A percentile compares a stretch with the other conserved stretches of the same genome.
Evolutionary conservation across 495 filamentous ascomycete species (phyloP).

Genomic region (Aspergillus saccharolyticus): DNA sequence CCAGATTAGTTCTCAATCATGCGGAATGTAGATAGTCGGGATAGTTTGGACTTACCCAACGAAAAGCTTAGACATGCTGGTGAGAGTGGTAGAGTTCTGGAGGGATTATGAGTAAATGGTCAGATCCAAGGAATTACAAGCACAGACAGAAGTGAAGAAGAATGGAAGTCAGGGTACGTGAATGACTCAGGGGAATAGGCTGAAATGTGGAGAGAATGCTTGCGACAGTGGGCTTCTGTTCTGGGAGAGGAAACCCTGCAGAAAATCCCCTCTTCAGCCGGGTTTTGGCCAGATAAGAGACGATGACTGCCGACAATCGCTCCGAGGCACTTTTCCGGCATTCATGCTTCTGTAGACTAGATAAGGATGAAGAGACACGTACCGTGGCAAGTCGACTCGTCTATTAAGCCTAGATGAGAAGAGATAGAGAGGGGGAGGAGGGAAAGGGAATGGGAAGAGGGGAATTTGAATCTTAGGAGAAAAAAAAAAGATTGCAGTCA

Average conservation of each 20-base stretch:
- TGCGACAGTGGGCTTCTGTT: neutral
- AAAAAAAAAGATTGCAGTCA: neutral
- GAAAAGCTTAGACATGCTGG: slow-evolving; percentile 68
- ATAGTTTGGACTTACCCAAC: slow-evolving; percentile 22
- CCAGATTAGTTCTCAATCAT: neutral
- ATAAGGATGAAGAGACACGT: neutral
- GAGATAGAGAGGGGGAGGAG: neutral
- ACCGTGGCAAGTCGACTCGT: neutral
- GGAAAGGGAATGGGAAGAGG: too few species aligned
- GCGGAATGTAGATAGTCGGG: neutral
- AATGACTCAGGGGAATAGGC: neutral
- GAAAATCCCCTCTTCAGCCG: neutral
- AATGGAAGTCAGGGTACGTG: neutral
- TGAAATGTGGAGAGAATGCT: neutral
- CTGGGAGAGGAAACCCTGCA: slow-evolving; percentile 3
- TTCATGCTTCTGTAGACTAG: neutral
- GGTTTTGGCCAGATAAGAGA: neutral
- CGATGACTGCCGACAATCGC: neutral
- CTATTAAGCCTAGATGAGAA: neutral
- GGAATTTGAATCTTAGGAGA: neutral
- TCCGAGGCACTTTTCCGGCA: neutral
- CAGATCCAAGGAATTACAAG: slow-evolving; percentile 2
- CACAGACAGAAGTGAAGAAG: neutral
- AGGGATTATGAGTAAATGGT: slow-evolving; percentile 23
- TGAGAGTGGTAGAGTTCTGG: slow-evolving; percentile 18